phyloP scores from a whole-genome alignment of 1,139 yeast species.

The Meyerozyma smithsonii region DNA sequence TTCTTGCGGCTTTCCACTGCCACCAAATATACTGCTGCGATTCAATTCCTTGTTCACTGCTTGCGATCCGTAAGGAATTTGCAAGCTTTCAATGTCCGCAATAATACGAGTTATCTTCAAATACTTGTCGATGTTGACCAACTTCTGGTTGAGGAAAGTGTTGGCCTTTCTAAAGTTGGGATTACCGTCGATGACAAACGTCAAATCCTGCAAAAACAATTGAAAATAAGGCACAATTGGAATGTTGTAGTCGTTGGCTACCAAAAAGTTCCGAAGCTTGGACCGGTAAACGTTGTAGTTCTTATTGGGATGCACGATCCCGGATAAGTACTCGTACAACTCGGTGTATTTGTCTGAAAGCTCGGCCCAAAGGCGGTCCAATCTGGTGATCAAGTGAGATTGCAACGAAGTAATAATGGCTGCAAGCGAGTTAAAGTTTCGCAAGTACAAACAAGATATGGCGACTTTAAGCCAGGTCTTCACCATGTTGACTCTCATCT shows the following conservation, averaged over 20 bases:
- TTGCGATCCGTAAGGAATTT: conserved; percentile 49
- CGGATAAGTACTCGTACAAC: conserved; percentile 60
- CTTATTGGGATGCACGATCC: conserved; percentile 77
- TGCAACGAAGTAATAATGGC: conserved; percentile 83
- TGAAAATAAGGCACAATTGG: conserved; percentile 88
- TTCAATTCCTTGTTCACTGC: conserved; percentile 8
- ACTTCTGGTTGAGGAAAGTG: conserved; percentile 52
- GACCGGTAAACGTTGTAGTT: conserved; percentile 74
- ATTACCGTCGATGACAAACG: conserved; percentile 86
- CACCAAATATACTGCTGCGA: conserved; percentile 18
- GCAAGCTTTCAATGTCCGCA: conserved; percentile 75
- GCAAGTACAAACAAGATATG: conserved; percentile 69
- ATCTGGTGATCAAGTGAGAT: conserved; percentile 71
- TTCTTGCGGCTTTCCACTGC: conserved; percentile 9
- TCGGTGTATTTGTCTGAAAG: conserved; percentile 63
- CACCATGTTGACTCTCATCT: conserved; percentile 54
- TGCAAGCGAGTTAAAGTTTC: conserved; percentile 85
- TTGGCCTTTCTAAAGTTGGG: conserved; percentile 61
- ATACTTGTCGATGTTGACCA: conserved; percentile 81
- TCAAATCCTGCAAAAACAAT: conserved; percentile 77
- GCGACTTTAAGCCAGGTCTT: conserved; percentile 85
- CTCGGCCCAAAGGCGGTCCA: conserved; percentile 61
- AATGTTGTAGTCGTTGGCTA: conserved; percentile 47
- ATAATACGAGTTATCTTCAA: conserved; percentile 68
- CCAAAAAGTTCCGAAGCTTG: conserved; percentile 55